These are phyloP conservation scores for Bryopsis sp. DNA, from an alignment of 139 green algal species.

Conservation along the genomic window DNA sequence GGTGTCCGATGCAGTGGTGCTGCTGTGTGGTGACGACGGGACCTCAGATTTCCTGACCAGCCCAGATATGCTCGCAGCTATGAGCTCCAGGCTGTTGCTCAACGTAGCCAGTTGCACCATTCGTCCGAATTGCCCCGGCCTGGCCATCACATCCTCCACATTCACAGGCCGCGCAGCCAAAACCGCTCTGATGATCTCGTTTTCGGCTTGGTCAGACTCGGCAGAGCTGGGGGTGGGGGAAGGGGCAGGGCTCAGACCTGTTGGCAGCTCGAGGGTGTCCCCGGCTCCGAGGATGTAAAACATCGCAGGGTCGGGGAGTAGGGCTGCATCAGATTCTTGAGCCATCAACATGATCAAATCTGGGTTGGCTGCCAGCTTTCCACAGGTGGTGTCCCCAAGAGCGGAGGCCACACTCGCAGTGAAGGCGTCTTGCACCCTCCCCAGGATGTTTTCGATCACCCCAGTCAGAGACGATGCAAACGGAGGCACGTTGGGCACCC, in stretches of 20 bases:
- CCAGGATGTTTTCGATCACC: slow-evolving; percentile 9
- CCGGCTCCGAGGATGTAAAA: neutral
- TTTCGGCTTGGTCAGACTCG: neutral
- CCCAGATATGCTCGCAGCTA: neutral
- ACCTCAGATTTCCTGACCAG: neutral
- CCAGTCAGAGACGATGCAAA: slow-evolving; percentile 10
- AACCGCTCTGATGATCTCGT: neutral
- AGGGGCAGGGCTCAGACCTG: neutral
- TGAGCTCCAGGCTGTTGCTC: neutral
- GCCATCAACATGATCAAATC: neutral
- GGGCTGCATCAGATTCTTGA: slow-evolving; percentile 2
- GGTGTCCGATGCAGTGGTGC: no score
- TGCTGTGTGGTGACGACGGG: no score
- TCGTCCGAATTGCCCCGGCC: neutral
- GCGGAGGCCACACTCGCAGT: neutral
- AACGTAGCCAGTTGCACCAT: neutral
- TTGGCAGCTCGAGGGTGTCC: neutral
- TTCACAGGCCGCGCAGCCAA: neutral
- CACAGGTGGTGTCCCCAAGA: neutral
- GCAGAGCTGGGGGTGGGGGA: neutral
- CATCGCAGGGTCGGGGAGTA: neutral
- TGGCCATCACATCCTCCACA: neutral
- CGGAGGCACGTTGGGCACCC: neutral
- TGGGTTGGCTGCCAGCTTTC: neutral
- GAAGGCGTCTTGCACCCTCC: slow-evolving; percentile 2